phyloP scores from a whole-genome alignment of 2,329 filamentous ascomycete species.

The Furcasterigmium sp. region DNA sequence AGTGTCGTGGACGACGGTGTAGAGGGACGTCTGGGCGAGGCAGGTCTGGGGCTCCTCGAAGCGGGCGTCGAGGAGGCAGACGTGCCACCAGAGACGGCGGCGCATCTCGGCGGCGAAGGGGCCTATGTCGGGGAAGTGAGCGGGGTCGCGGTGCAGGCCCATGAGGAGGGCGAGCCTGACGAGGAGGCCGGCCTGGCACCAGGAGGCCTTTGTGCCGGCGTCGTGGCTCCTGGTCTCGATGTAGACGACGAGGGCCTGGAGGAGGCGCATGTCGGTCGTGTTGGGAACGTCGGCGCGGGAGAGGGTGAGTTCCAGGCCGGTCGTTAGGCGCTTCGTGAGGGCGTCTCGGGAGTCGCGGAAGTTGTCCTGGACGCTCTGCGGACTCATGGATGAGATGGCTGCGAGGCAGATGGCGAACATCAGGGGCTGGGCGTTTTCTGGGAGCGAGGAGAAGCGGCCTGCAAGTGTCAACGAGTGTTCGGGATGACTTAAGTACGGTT shows the following conservation, averaged over 20 bases:
- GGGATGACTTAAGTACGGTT: background rate
- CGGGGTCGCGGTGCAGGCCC: slow-evolving; percentile 54
- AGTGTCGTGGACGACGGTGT: slow-evolving; percentile 55
- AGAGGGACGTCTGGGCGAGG: slow-evolving; percentile 51
- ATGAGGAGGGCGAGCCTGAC: slow-evolving; percentile 55
- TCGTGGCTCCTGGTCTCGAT: slow-evolving; percentile 44
- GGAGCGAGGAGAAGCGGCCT: slow-evolving; percentile 34
- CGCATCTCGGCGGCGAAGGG: slow-evolving; percentile 59
- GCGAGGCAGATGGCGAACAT: slow-evolving; percentile 33
- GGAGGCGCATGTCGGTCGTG: slow-evolving; percentile 40
- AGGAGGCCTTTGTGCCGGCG: slow-evolving; percentile 35
- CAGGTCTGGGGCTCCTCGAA: slow-evolving; percentile 57
- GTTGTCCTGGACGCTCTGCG: slow-evolving; percentile 36
- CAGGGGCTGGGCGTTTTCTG: slow-evolving; percentile 31
- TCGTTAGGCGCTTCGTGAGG: slow-evolving; percentile 42
- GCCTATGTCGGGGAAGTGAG: slow-evolving; percentile 39
- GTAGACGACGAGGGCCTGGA: slow-evolving; percentile 48
- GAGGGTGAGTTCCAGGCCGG: slow-evolving; percentile 15
- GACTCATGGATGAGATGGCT: slow-evolving; percentile 26
- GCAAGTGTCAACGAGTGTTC: background rate
- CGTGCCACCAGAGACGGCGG: slow-evolving; percentile 54
- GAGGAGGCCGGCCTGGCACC: slow-evolving; percentile 53
- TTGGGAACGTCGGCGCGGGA: slow-evolving; percentile 36
- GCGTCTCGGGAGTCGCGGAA: slow-evolving; percentile 42
- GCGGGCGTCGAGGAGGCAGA: slow-evolving; percentile 54